Evolutionary conservation across 495 filamentous ascomycete species (phyloP).

Genomic region (Thozetella sp.): DNA sequence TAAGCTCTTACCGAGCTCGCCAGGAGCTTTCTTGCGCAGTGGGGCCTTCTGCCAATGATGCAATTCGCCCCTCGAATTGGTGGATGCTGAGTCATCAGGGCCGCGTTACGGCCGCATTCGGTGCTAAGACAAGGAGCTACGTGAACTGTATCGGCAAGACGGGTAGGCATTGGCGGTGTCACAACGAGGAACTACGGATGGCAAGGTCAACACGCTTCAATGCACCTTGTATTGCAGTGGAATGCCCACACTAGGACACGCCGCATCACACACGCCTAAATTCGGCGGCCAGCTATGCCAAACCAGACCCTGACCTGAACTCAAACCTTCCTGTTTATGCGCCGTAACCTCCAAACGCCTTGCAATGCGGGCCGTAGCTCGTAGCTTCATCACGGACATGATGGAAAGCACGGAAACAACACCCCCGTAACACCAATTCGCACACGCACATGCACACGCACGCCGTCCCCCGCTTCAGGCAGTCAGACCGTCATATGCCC

Average conservation of each 20-base stretch:
- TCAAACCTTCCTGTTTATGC: no score
- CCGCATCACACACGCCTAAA: no score
- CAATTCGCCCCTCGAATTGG: conserved; percentile 1
- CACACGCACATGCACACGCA: neutral
- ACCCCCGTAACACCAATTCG: neutral
- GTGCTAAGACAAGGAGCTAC: no score
- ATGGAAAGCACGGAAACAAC: conserved; percentile 5
- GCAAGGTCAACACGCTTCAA: no score
- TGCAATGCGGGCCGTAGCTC: conserved; percentile 1
- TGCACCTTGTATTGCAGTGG: no score
- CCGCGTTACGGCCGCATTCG: no score
- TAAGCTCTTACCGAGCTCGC: neutral
- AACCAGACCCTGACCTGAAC: no score
- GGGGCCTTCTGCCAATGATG: neutral
- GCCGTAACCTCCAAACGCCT: neutral
- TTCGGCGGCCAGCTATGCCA: neutral
- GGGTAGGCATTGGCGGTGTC: no score
- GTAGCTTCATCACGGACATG: neutral
- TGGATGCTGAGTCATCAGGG: no score
- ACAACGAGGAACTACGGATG: no score
- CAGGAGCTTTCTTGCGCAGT: neutral
- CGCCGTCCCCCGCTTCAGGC: neutral
- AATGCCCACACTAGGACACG: no score
- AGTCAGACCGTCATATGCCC: conserved; percentile 47
- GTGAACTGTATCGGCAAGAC: no score